Base-by-base conservation (phyloP, 371 early-diverging fungal species). In the Smittium culicis region DNA sequence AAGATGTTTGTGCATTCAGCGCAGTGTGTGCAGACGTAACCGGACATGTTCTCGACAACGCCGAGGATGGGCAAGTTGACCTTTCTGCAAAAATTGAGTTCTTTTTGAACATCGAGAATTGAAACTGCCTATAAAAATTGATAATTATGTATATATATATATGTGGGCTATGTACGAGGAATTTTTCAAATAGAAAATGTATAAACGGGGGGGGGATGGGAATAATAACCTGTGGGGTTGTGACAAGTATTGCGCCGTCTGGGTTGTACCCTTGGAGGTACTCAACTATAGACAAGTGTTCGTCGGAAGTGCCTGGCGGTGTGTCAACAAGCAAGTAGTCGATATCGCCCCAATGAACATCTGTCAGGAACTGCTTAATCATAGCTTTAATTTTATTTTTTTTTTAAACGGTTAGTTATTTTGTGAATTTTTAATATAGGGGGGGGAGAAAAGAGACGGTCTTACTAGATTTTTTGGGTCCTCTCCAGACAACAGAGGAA, bases 291-390 rank as follows among this genome's bases (percentile, higher is more conserved):
- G 89, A 92, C 35, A 98, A 74, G 76, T 99, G 99, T 75, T 99
- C 99, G 79, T 99, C 99, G 24, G 96, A 92, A 0, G 99, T 95
- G 31, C 99, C 99, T 2, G 99, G 99, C 16, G 99, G 99, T 30
- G 98, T 99, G 75, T 99, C 99, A 28, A 97, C 86, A 27, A 99
- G 79, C 35, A 99, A 79, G 74, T 86, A 96, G 73, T 99, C 98
- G 68, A 97, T 79, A 27, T 81, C 80, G 31, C 93, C 93, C 95
- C 96, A 94, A 74, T 91, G 91, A 0, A 96, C 97, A 72, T 99
- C 98, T 58, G 90, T 85, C 58, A 97, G 78, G 71, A 99, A 98
- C 81, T 96, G 94, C 70, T 95, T 94, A 71, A 99, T 93, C 76
- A 98, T 75, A 17, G 92, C 92, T 67, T 66, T 28, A 65, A 16